These are phyloP conservation scores for Persicaria tinctoria DNA, from an alignment of 148 eudicot species.

Conservation along the genomic window DNA sequence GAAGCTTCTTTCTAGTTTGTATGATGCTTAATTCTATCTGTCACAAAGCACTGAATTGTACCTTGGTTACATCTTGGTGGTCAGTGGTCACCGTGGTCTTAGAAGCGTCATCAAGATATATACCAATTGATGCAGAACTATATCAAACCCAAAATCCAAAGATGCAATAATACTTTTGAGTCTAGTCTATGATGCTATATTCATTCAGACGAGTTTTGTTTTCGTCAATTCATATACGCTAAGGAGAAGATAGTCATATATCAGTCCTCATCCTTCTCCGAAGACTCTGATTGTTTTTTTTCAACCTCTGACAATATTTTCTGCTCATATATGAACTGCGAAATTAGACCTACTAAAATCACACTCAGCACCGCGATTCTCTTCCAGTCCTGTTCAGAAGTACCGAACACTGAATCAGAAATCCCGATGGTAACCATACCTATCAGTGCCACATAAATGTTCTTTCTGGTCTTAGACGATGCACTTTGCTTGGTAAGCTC, in stretches of 20 bases:
- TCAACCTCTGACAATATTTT: slow-evolving; percentile 40
- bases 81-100: too few species aligned
- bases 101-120: too few species aligned
- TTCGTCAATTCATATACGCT: background rate
- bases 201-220: background rate
- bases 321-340: slow-evolving; percentile 66
- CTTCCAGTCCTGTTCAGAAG: slow-evolving; percentile 40
- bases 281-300: slow-evolving; percentile 19
- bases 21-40: too few species aligned
- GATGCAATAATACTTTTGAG: background rate
- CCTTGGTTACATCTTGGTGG: too few species aligned
- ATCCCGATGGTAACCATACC: slow-evolving; percentile 41
- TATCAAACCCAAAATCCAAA: background rate
- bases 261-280: slow-evolving; percentile 33
- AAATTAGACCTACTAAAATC: slow-evolving; percentile 52
- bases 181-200: slow-evolving; percentile 5
- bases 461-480: slow-evolving; percentile 48
- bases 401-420: slow-evolving; percentile 44
- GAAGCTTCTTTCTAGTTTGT: too few species aligned
- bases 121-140: too few species aligned
- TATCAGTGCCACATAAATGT: slow-evolving; percentile 57
- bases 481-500: slow-evolving; percentile 40
- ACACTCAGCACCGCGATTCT: slow-evolving; percentile 46
- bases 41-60: too few species aligned
- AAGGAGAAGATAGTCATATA: background rate